These are phyloP conservation scores for Xerocomus amazonicus DNA, from an alignment of 1,284 basidiomycete species.

Conservation along the genomic window DNA sequence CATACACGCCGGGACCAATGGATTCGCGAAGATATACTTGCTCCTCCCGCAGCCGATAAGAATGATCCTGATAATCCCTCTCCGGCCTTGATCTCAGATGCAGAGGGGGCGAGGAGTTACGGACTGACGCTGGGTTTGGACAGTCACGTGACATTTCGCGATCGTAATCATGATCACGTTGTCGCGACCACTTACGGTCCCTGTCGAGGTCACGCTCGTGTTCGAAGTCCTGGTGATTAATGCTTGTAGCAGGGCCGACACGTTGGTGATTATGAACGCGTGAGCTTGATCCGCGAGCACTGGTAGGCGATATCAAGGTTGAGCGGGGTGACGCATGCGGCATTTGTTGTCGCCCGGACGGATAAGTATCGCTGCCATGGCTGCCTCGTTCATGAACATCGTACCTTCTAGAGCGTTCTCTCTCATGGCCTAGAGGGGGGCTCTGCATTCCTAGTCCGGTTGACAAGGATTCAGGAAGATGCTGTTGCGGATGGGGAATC, in stretches of 20 bases:
- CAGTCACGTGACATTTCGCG: constrained; percentile 36
- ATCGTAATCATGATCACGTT: constrained; percentile 46
- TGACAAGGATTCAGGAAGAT: constrained; percentile 40
- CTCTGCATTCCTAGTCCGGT: constrained; percentile 46
- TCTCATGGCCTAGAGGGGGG: constrained; percentile 45
- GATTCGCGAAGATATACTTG: constrained; percentile 43
- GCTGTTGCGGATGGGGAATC: constrained; percentile 39
- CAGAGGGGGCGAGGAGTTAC: constrained; percentile 43
- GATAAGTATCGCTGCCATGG: constrained; percentile 29
- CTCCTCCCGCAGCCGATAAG: constrained; percentile 45
- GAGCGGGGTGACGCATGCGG: constrained; percentile 40
- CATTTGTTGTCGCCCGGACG: constrained; percentile 33
- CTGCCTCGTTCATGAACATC: constrained; percentile 37
- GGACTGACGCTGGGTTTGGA: constrained; percentile 18
- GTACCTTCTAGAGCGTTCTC: constrained; percentile 42
- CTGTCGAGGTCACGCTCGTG: constrained; percentile 40
- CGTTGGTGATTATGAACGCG: constrained; percentile 64
- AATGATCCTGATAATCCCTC: constrained; percentile 37
- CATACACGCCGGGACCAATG: constrained; percentile 32
- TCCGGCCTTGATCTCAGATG: constrained; percentile 37
- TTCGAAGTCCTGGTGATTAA: constrained; percentile 46
- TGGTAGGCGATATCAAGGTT: constrained; percentile 30
- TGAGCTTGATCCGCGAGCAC: constrained; percentile 33
- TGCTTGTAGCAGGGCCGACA: constrained; percentile 56
- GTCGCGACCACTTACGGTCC: constrained; percentile 45